phyloP scores from a whole-genome alignment of 164 flowering plant genomes.

The Sextonia rubra region DNA sequence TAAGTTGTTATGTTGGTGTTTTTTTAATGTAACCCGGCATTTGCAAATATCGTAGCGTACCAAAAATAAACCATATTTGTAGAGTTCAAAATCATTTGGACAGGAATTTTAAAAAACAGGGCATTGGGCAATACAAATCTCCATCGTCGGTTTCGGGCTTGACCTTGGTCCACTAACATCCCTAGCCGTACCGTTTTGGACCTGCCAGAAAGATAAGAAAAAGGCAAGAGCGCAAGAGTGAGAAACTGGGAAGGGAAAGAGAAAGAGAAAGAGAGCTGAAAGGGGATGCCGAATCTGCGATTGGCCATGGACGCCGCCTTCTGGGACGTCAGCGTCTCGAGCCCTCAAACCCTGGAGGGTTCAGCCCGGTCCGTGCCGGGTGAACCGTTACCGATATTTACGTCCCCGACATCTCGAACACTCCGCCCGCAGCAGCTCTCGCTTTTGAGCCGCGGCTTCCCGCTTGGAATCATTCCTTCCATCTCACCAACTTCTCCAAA shows the following conservation, averaged over 20 bases:
- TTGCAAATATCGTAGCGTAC: too few species aligned
- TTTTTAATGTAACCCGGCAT: too few species aligned
- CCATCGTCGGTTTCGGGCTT: too few species aligned
- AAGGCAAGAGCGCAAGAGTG: neutral
- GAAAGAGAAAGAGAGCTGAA: neutral
- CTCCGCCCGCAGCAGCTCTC: conserved; percentile 68
- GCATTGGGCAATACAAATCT: too few species aligned
- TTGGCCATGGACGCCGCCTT: conserved; percentile 72
- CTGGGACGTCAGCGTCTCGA: conserved; percentile 61
- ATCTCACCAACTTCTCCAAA: conserved; percentile 43
- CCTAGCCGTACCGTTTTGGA: too few species aligned
- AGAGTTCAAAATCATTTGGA: too few species aligned
- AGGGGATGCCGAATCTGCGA: conserved; percentile 62
- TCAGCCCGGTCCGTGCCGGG: conserved; percentile 58
- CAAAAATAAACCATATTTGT: too few species aligned
- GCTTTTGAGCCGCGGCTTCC: conserved; percentile 55
- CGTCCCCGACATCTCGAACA: conserved; percentile 45
- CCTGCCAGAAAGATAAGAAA: too few species aligned
- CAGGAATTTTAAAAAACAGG: too few species aligned
- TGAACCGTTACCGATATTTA: conserved; percentile 62
- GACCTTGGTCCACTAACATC: too few species aligned
- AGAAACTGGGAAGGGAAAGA: neutral
- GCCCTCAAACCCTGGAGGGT: conserved; percentile 60
- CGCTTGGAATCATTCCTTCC: conserved; percentile 74
- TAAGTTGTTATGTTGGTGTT: too few species aligned